These are phyloP conservation scores for Narthecium ossifragum DNA, from an alignment of 106 monocot genomes.

Conservation along the genomic window DNA sequence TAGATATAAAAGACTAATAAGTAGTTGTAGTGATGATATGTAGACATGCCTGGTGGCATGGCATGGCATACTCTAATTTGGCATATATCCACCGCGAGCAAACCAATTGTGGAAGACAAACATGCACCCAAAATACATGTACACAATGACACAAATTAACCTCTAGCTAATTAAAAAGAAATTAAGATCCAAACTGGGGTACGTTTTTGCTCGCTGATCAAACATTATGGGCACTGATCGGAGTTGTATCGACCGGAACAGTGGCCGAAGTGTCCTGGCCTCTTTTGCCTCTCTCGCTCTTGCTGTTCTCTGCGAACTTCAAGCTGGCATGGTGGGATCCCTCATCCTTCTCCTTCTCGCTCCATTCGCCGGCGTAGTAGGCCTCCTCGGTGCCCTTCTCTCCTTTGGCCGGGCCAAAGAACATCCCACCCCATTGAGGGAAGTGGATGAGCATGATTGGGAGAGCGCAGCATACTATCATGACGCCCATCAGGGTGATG, in stretches of 20 bases:
- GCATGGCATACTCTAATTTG: not conserved
- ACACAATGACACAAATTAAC: not conserved
- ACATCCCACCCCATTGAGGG: constrained; percentile 55
- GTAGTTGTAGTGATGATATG: too few relatives aligned
- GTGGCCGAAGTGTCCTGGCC: constrained; percentile 19
- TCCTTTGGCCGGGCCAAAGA: constrained; percentile 19
- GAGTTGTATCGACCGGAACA: constrained; percentile 13
- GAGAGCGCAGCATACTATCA: constrained; percentile 49
- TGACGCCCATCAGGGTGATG: constrained; percentile 36
- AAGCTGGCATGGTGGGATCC: constrained; percentile 31
- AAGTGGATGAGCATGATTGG: constrained; percentile 37
- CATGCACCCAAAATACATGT: not conserved
- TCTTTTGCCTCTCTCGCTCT: constrained; percentile 28
- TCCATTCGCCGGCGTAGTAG: constrained; percentile 43
- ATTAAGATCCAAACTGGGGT: not conserved
- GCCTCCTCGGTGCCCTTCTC: constrained; percentile 24
- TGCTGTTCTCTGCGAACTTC: constrained; percentile 44
- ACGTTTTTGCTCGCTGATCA: not conserved
- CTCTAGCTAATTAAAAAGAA: not conserved
- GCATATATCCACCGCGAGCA: too few relatives aligned
- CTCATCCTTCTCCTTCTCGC: constrained; percentile 29
- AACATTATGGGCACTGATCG: not conserved
- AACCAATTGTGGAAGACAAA: too few relatives aligned
- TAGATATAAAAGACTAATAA: not conserved
- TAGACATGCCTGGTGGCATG: not conserved